Conservation (phyloP, 2,329 filamentous ascomycete genomes). For the Rhinocladiella similis region DNA sequence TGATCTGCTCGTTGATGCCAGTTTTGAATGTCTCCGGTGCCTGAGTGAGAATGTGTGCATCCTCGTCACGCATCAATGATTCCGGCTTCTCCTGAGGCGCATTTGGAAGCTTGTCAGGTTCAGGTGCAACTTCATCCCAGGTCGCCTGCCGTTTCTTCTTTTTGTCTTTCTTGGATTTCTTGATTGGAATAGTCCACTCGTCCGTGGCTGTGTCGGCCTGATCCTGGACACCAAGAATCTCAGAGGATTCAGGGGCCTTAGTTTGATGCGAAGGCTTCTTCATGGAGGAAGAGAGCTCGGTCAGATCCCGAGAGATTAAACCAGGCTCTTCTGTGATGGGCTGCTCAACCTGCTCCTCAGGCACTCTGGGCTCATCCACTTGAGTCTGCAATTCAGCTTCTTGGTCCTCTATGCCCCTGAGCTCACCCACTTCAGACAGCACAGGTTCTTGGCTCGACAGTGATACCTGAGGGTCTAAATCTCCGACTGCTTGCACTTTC, state of each 20-base stretch:
- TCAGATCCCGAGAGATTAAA: too few relatives aligned
- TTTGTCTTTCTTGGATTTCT: conserved; percentile 34
- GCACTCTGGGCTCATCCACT: too few relatives aligned
- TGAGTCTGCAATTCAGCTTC: too few relatives aligned
- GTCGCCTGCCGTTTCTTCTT: conserved; percentile 13
- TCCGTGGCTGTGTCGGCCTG: neutral
- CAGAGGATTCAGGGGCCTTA: neutral
- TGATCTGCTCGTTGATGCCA: neutral
- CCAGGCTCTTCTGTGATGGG: too few relatives aligned
- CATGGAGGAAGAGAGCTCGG: too few relatives aligned
- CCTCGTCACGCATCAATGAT: neutral
- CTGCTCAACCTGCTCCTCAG: too few relatives aligned
- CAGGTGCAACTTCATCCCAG: neutral
- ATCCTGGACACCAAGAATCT: neutral
- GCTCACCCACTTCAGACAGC: too few relatives aligned
- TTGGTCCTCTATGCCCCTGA: too few relatives aligned
- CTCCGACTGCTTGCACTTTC: too few relatives aligned
- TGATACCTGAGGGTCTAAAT: too few relatives aligned
- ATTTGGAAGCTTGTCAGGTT: neutral
- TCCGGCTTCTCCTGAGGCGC: neutral
- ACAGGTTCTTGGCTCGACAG: too few relatives aligned
- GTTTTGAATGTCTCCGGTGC: neutral
- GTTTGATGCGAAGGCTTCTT: too few relatives aligned
- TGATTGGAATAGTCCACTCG: conserved; percentile 27
- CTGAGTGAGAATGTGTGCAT: neutral